phyloP scores from a whole-genome alignment of 345 rosid genomes.

The Syzygium aqueum region DNA sequence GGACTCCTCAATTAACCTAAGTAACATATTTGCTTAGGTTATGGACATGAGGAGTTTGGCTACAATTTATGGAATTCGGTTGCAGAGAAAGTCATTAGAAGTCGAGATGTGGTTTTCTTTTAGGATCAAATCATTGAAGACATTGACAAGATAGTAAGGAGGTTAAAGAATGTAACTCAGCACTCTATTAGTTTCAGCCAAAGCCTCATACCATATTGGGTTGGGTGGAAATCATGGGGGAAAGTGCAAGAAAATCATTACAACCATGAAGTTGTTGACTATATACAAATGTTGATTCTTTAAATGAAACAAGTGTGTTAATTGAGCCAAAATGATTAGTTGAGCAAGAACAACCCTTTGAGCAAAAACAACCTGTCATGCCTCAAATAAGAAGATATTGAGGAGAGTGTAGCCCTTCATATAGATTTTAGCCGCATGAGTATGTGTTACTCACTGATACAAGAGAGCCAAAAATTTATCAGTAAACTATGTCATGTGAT shows the following conservation, averaged over 20 bases:
- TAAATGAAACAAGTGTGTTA: not conserved
- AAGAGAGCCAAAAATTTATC: not conserved
- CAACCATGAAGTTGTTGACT: not conserved
- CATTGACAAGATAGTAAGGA: not conserved
- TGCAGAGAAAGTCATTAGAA: not conserved
- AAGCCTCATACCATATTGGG: not conserved
- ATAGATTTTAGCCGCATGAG: not conserved
- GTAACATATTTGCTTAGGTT: not conserved
- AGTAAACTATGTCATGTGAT: not conserved
- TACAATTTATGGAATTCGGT: accelerated
- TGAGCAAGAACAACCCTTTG: not conserved
- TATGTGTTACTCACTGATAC: not conserved
- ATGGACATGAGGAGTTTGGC: not conserved
- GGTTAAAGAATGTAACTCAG: not conserved
- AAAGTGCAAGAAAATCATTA: not conserved
- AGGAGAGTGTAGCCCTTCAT: not conserved
- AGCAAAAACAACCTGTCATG: not conserved
- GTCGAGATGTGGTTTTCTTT: not conserved
- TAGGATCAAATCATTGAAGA: not conserved
- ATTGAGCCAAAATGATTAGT: not conserved
- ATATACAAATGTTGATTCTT: not conserved
- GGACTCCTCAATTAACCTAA: not conserved
- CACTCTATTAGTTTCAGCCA: not conserved
- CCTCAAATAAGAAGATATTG: not conserved
- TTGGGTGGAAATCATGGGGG: not conserved